phyloP scores from a whole-genome alignment of 2,329 filamentous ascomycete species.

The Colletotrichum sp. region DNA sequence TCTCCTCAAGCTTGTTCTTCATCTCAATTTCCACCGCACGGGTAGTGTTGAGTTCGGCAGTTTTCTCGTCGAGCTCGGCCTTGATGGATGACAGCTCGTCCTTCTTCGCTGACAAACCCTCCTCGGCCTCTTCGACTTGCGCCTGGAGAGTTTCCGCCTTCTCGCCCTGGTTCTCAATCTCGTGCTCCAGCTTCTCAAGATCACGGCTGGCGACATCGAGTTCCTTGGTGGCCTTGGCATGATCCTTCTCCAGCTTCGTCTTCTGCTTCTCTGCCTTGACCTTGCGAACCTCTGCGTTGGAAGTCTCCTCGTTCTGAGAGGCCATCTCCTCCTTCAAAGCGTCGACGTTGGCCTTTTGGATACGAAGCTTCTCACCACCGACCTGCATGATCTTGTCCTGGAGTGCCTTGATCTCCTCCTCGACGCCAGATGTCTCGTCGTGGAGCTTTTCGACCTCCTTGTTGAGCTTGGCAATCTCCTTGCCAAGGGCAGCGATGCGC shows the following conservation, averaged over 20 bases:
- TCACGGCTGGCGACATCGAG: constrained; percentile 74
- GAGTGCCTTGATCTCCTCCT: constrained; percentile 89
- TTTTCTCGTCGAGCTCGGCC: constrained; percentile 85
- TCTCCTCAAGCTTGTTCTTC: constrained; percentile 97
- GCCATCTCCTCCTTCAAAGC: constrained; percentile 85
- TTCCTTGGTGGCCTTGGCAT: constrained; percentile 80
- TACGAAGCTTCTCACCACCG: constrained; percentile 89
- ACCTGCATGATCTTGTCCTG: constrained; percentile 99
- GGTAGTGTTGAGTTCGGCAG: constrained; percentile 84
- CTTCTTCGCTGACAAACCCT: constrained; percentile 78
- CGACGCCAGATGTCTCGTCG: constrained; percentile 85
- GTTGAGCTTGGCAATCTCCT: constrained; percentile 76
- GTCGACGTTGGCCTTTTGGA: constrained; percentile 91
- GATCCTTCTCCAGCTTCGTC: constrained; percentile 83
- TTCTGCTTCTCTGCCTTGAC: constrained; percentile 95
- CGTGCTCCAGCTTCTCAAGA: constrained; percentile 77
- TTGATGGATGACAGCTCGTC: constrained; percentile 82
- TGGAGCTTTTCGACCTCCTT: constrained; percentile 81
- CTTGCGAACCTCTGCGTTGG: constrained; percentile 83
- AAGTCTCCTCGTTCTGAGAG: constrained; percentile 80
- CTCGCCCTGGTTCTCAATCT: constrained; percentile 77
- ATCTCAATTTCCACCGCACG: constrained; percentile 94
- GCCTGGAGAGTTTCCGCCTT: constrained; percentile 75
- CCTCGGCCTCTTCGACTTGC: constrained; percentile 82
- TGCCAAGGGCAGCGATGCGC: constrained; percentile 74